Evolutionary conservation across 73 alveolate genomes (phyloP).

Genomic region (Paramecium biaurelia): DNA sequence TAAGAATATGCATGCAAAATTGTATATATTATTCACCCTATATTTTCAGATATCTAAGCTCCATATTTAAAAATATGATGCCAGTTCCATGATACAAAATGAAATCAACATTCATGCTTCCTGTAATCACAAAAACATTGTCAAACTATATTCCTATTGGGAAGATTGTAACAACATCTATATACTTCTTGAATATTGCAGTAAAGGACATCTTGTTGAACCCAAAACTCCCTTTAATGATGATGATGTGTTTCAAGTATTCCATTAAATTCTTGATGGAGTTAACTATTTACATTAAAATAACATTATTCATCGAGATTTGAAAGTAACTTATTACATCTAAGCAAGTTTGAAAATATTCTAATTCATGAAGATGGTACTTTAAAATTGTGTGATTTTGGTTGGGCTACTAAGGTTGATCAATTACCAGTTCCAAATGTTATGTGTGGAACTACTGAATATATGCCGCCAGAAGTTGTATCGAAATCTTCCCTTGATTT

Average conservation of each 20-base stretch:
- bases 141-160: neutral
- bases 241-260: neutral
- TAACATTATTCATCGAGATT: slow-evolving; percentile 56
- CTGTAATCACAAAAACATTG: neutral
- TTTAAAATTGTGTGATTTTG: slow-evolving; percentile 62
- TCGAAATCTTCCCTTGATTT: slow-evolving; percentile 72
- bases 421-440: neutral
- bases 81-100: neutral
- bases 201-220: neutral
- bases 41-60: neutral
- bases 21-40: neutral
- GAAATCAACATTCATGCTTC: neutral
- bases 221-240: slow-evolving; percentile 4
- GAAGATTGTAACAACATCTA: neutral
- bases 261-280: neutral
- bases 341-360: slow-evolving; percentile 57
- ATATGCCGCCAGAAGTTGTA: slow-evolving; percentile 76
- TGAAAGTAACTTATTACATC: neutral
- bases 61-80: neutral
- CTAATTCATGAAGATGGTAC: slow-evolving; percentile 62
- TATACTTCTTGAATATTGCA: slow-evolving; percentile 10
- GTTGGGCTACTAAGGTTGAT: slow-evolving; percentile 43
- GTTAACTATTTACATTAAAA: neutral
- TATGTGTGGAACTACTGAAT: slow-evolving; percentile 41
- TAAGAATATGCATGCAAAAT: neutral